Base-by-base conservation (phyloP, 179 eudicot species). In the Silene vulgaris region DNA sequence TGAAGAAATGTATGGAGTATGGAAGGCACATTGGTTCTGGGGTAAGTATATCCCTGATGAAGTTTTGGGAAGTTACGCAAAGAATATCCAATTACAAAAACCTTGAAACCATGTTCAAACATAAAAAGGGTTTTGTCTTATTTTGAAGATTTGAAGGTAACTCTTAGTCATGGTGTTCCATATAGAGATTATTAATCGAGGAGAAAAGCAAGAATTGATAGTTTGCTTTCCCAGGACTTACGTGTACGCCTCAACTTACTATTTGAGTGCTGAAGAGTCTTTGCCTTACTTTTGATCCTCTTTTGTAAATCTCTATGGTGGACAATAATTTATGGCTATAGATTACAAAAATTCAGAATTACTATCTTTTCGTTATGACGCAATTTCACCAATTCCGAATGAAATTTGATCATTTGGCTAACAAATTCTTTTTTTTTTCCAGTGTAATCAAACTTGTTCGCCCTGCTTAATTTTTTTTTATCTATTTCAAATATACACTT, bases 21-120 rank as follows among this genome's bases (percentile, higher is more conserved):
- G 80, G 83, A 80, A 76, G 61, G 76, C 79, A 13, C 83, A 80
- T 59, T 74, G 78, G 80, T 76, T 71, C 64, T 80, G 82, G 79
- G 74, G 32, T 3, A 29, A 29, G 32, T 29, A 29, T 3, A 29
- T 29, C 37, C 37, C 37, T 4, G 37, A 32, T 4, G 37, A 32
- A 32, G 37, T 32, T 32, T 32, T 32, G 37, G 37, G 37, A 32
- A 32, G 37, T 32, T 32, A 32, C 37, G 37, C 37, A 32, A 32
- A 32, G 37, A 32, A 32, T 32, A 32, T 32, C 37, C 37, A 32
- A 32, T 2, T 32, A 32, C 37, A 32, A 32, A 32, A 32, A 32
- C 37, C 37, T 4, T 32, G 37, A 32, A 32, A 2, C 0, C 5
- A 32, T 3, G 37, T 32, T 32, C 37, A 32, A 32, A 4, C 5